phyloP scores from a whole-genome alignment of 805 yeast species.

The Yarrowia porcina region DNA sequence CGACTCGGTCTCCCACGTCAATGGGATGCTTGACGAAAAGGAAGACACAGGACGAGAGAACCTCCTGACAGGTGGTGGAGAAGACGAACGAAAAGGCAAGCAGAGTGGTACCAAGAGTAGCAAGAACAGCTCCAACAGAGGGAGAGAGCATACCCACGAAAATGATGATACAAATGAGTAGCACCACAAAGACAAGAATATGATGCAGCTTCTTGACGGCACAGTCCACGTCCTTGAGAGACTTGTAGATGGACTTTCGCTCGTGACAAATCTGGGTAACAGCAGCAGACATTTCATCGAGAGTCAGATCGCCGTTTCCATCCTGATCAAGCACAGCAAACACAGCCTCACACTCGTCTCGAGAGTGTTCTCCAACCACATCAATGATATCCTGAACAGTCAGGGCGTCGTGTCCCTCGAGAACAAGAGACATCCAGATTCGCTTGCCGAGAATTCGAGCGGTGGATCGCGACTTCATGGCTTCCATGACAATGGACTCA shows the following conservation, averaged over 20 bases:
- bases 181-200: conserved; percentile 38
- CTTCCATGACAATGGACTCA: conserved; percentile 34
- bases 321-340: conserved; percentile 40
- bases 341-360: conserved; percentile 36
- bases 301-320: conserved; percentile 39
- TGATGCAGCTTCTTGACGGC: conserved; percentile 42
- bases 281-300: conserved; percentile 40
- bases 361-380: conserved; percentile 36
- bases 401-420: conserved; percentile 40
- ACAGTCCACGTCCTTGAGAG: conserved; percentile 42
- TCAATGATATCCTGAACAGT: conserved; percentile 38
- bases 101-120: conserved; percentile 43
- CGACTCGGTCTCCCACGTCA: conserved; percentile 43
- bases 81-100: conserved; percentile 43
- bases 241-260: conserved; percentile 38
- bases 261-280: conserved; percentile 39
- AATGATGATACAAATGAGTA: conserved; percentile 39
- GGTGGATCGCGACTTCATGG: conserved; percentile 34
- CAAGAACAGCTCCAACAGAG: conserved; percentile 41
- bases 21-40: conserved; percentile 44
- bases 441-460: conserved; percentile 40
- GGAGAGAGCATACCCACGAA: conserved; percentile 45
- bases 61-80: conserved; percentile 40
- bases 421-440: conserved; percentile 43
- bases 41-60: conserved; percentile 42